These are phyloP conservation scores for Pseudocercospora crystallina DNA, from an alignment of 2,329 filamentous ascomycete genomes.

Conservation along the genomic window DNA sequence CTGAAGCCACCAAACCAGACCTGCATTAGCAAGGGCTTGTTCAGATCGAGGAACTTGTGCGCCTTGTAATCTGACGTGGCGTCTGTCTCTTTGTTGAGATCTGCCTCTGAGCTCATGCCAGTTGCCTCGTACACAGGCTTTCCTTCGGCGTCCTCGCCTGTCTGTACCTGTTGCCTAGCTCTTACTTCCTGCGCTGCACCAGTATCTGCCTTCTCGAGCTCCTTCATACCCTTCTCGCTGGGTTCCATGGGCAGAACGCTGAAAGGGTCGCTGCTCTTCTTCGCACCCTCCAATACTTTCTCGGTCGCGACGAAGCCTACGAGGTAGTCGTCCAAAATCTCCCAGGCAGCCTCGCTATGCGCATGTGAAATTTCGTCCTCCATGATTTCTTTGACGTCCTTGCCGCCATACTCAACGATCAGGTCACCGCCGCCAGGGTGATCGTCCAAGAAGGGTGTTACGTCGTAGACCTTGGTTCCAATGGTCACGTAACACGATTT, in stretches of 20 bases:
- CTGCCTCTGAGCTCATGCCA: conserved; percentile 85
- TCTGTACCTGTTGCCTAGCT: conserved; percentile 39
- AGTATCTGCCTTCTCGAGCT: conserved; percentile 51
- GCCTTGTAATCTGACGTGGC: conserved; percentile 72
- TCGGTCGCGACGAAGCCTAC: conserved; percentile 75
- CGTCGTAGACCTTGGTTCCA: conserved; percentile 87
- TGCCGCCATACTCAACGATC: conserved; percentile 84
- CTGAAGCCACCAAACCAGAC: conserved; percentile 84
- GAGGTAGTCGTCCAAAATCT: conserved; percentile 83
- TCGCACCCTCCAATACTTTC: conserved; percentile 53
- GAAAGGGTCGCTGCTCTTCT: conserved; percentile 48
- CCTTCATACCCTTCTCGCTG: conserved; percentile 47
- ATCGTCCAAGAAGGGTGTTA: conserved; percentile 85
- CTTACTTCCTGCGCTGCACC: conserved; percentile 40
- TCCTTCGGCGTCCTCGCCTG: conserved; percentile 22
- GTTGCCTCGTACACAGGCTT: conserved; percentile 61
- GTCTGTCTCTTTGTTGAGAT: conserved; percentile 85
- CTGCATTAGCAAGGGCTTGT: conserved; percentile 79
- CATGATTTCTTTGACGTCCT: conserved; percentile 80
- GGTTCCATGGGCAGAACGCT: conserved; percentile 56
- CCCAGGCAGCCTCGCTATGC: conserved; percentile 92
- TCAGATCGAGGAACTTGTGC: conserved; percentile 92
- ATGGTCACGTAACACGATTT: conserved; percentile 93
- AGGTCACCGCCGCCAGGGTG: conserved; percentile 89
- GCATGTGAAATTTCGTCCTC: conserved; percentile 78